phyloP scores from a whole-genome alignment of 306 rosid species.

The Castanea sativa region DNA sequence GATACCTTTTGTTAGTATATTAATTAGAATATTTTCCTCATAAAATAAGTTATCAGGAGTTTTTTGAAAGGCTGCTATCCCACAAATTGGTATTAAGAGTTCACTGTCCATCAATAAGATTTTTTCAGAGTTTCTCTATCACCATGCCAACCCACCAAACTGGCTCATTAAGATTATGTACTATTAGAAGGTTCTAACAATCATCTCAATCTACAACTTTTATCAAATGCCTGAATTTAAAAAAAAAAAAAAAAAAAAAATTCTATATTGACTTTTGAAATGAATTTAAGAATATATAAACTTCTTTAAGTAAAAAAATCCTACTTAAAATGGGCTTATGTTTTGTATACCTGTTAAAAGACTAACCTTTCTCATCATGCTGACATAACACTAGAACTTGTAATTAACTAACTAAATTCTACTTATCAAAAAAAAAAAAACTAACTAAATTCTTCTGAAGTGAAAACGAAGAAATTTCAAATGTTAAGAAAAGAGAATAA shows the following conservation, averaged over 20 bases:
- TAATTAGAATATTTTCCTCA: too few relatives aligned
- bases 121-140: constrained; percentile 46
- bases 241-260: background rate
- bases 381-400: too few relatives aligned
- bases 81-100: too few relatives aligned
- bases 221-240: background rate
- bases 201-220: background rate
- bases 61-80: too few relatives aligned
- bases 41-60: too few relatives aligned
- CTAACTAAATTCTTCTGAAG: background rate
- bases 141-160: constrained; percentile 95
- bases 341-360: background rate
- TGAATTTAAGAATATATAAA: background rate
- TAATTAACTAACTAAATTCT: background rate
- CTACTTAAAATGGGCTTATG: background rate
- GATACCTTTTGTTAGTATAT: too few relatives aligned
- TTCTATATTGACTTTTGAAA: too few relatives aligned
- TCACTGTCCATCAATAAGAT: too few relatives aligned
- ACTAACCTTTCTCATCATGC: too few relatives aligned
- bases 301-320: background rate
- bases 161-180: constrained; percentile 73
- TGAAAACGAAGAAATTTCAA: background rate
- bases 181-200: constrained; percentile 19
- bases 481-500: background rate
- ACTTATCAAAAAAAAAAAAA: too few relatives aligned